Evolutionary conservation across 192 early-diverging fungal species (phyloP), one percentile per base, ranked within the genome.

Genomic region (Coemansia sp.): DNA sequence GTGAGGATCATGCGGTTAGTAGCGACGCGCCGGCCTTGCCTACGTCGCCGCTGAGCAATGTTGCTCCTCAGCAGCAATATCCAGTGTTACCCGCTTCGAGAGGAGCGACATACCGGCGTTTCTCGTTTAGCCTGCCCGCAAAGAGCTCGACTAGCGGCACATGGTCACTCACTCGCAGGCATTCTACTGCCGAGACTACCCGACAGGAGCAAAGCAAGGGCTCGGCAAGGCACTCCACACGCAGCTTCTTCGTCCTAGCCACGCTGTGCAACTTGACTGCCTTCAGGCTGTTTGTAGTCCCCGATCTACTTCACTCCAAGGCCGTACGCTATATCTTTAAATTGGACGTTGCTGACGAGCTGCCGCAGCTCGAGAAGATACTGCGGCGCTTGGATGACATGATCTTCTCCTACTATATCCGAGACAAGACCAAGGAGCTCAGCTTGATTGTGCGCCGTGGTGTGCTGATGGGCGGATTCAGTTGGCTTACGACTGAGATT

Each of bases 351-450:
- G 44, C 84, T 75, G 46, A 72, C 58, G 72, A 90, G 90, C 61
- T 80, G 74, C 57, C 90, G 68, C 89, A 90, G 32, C 75, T 95
- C 17, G 86, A 89, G 23, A 88, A 90, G 71, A 89, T 89, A 38
- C 82, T 92, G 51, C 86, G 89, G 62, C 89, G 93, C 62, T 70
- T 98, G 63, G 93, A 97, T 75, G 84, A 72, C 15, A 88, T 96
- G 55, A 74, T 98, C 41, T 95, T 97, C 75, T 86, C 88, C 9
- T 93, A 92, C 72, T 98, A 95, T 63, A 87, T 95, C 64, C 90
- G 90, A 44, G 89, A 92, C 57, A 93, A 93, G 71, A 72, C 90
- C 3, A 75, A 78, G 27, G 76, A 85, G 38, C 84, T 97, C 3
- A 86, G 81, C 58, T 78, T 86, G 27, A 87, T 98, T 57, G 87